Evolutionary conservation across 768 basidiomycete genomes (phyloP).

Genomic region (Clitopilus passeckerianus): DNA sequence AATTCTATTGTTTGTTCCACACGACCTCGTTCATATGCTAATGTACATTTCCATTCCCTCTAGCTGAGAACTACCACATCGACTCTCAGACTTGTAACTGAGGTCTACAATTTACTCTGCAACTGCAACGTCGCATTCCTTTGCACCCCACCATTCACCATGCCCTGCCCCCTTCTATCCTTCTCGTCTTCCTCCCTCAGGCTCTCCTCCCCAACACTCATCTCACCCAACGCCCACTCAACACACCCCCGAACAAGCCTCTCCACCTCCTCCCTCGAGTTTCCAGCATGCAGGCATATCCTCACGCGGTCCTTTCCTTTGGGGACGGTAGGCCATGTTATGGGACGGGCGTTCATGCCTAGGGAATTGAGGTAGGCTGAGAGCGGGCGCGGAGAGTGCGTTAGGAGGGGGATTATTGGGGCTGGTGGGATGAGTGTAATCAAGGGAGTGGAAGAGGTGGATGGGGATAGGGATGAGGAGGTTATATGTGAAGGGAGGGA

Average conservation of each 20-base stretch:
- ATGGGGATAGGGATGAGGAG: slow-evolving; percentile 13
- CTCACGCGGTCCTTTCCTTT: slow-evolving; percentile 80
- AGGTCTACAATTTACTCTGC: slow-evolving; percentile 8
- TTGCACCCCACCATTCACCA: neutral
- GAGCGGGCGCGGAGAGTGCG: slow-evolving; percentile 69
- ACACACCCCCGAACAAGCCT: slow-evolving; percentile 46
- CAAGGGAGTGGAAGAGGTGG: neutral
- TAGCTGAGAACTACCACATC: no score
- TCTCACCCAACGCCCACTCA: slow-evolving; percentile 38
- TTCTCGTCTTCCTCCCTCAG: slow-evolving; percentile 7
- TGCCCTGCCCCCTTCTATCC: slow-evolving; percentile 8
- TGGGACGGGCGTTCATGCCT: slow-evolving; percentile 67
- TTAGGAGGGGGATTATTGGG: slow-evolving; percentile 85
- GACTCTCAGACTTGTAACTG: neutral
- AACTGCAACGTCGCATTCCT: neutral
- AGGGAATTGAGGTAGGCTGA: slow-evolving; percentile 55
- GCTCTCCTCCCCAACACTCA: slow-evolving; percentile 12
- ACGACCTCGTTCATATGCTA: no score
- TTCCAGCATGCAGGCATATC: slow-evolving; percentile 83
- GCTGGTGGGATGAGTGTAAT: slow-evolving; percentile 31
- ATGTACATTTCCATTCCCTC: no score
- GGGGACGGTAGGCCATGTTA: slow-evolving; percentile 87
- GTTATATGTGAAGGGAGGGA: slow-evolving; percentile 31
- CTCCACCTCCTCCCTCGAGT: slow-evolving; percentile 60
- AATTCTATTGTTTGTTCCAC: no score